A percentile compares a stretch with the other conserved stretches of the same genome.
These are phyloP conservation scores for Penicillium alfredii DNA, from an alignment of 495 filamentous ascomycete genomes.

Conservation along the genomic window DNA sequence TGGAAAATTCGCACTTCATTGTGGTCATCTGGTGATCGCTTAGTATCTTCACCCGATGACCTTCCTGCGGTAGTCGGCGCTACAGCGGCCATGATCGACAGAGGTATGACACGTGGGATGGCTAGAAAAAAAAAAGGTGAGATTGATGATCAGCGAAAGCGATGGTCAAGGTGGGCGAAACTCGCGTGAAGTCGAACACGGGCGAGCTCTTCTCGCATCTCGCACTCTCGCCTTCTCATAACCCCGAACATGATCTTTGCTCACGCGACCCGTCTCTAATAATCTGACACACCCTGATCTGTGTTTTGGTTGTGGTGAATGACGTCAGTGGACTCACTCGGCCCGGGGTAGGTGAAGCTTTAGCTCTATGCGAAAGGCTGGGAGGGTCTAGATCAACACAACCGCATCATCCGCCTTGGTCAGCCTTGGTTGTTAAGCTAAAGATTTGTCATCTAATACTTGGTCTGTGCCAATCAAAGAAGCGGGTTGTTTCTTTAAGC, in stretches of 20 bases:
- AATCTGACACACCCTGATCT: background rate
- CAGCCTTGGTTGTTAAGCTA: too few species aligned
- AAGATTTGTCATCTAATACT: too few species aligned
- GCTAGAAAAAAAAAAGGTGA: conserved; percentile 1
- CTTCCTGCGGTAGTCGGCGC: background rate
- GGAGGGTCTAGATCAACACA: conserved; percentile 9
- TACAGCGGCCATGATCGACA: conserved; percentile 2
- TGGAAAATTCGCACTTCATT: conserved; percentile 1
- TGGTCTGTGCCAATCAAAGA: too few species aligned
- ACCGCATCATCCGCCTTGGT: too few species aligned
- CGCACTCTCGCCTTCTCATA: conserved; percentile 2
- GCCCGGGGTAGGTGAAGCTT: conserved; percentile 10
- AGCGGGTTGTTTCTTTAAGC: too few species aligned
- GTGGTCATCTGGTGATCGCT: conserved; percentile 1
- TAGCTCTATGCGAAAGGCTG: background rate
- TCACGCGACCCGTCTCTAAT: background rate
- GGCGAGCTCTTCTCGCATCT: background rate
- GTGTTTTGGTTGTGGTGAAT: conserved; percentile 2
- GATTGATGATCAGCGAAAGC: conserved; percentile 2
- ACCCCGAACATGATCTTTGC: conserved; percentile 2
- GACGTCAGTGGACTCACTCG: conserved; percentile 3
- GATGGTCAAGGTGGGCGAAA: conserved; percentile 4
- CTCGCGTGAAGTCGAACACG: background rate
- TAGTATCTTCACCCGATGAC: background rate
- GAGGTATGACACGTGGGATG: background rate